A percentile compares a stretch with the other conserved stretches of the same genome.
phyloP scores from a whole-genome alignment of 495 filamentous ascomycete species.

The Corynascus novoguineensis region DNA sequence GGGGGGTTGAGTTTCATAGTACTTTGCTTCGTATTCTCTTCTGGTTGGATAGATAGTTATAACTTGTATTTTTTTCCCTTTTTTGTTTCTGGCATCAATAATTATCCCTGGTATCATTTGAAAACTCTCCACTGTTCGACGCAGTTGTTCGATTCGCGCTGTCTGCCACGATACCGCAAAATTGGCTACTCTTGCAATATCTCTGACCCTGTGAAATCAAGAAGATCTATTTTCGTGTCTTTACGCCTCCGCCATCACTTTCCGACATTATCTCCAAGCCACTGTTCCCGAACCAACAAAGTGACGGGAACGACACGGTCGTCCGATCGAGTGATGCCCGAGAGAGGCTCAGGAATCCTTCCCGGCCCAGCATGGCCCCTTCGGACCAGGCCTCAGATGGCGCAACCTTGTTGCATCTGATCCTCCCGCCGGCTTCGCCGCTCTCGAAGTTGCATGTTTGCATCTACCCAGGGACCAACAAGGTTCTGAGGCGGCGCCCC shows the following conservation, averaged over 20 bases:
- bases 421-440: not conserved
- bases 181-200: too few species aligned
- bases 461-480: not conserved
- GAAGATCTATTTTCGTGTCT: too few species aligned
- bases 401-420: not conserved
- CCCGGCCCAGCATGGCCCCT: not conserved
- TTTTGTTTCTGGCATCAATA: not conserved
- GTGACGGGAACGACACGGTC: not conserved
- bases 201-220: not conserved
- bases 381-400: too few species aligned
- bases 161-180: too few species aligned
- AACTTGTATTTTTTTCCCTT: not conserved
- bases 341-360: not conserved
- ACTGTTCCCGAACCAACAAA: not conserved
- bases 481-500: not conserved
- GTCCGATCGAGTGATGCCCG: not conserved
- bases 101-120: not conserved
- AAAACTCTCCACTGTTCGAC: not conserved
- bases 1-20: not conserved
- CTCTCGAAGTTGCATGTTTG: not conserved
- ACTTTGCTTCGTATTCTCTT: too few species aligned
- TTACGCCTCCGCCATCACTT: not conserved
- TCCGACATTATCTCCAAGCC: not conserved
- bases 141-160: too few species aligned
- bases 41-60: not conserved